Conservation (phyloP, 371 early-diverging fungal genomes). For the Mortierella polycephala region DNA sequence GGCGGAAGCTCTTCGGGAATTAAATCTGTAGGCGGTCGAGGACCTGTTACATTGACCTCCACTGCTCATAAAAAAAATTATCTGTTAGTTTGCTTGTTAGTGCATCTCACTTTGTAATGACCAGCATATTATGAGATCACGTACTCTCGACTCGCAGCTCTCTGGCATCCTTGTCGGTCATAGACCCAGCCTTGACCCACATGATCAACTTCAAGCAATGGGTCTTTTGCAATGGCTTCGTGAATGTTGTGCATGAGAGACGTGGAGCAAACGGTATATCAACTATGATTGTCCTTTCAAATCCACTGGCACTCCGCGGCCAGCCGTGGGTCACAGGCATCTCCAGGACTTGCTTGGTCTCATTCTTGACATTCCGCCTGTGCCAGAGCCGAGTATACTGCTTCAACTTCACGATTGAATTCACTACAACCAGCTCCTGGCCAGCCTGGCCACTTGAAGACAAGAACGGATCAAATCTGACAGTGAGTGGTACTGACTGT, state of each 20-base stretch:
- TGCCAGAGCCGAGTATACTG: slow-evolving; percentile 49
- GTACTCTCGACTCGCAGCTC: slow-evolving; percentile 43
- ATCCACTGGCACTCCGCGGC: slow-evolving; percentile 10
- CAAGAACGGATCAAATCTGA: slow-evolving; percentile 35
- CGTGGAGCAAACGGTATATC: slow-evolving; percentile 34
- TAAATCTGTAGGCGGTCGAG: slow-evolving; percentile 31
- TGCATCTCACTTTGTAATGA: no score
- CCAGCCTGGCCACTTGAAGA: slow-evolving; percentile 30
- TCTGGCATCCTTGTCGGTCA: slow-evolving; percentile 31
- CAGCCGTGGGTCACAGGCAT: slow-evolving; percentile 24
- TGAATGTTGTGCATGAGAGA: slow-evolving; percentile 35
- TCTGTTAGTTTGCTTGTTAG: no score
- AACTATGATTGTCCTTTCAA: slow-evolving; percentile 31
- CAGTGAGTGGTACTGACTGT: slow-evolving; percentile 19
- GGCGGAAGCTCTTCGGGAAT: slow-evolving; percentile 19
- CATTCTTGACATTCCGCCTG: slow-evolving; percentile 27
- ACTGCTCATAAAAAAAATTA: background rate
- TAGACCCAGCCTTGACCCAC: slow-evolving; percentile 17
- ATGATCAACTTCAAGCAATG: slow-evolving; percentile 42
- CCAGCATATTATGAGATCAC: background rate
- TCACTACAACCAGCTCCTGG: slow-evolving; percentile 32
- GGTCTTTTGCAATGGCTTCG: slow-evolving; percentile 32
- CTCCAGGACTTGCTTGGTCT: slow-evolving; percentile 30
- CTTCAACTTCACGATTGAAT: slow-evolving; percentile 33
- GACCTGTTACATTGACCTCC: slow-evolving; percentile 28